Evolutionary conservation across 2,329 filamentous ascomycete genomes (phyloP).

Genomic region (Chrysosporium keratinophilum): DNA sequence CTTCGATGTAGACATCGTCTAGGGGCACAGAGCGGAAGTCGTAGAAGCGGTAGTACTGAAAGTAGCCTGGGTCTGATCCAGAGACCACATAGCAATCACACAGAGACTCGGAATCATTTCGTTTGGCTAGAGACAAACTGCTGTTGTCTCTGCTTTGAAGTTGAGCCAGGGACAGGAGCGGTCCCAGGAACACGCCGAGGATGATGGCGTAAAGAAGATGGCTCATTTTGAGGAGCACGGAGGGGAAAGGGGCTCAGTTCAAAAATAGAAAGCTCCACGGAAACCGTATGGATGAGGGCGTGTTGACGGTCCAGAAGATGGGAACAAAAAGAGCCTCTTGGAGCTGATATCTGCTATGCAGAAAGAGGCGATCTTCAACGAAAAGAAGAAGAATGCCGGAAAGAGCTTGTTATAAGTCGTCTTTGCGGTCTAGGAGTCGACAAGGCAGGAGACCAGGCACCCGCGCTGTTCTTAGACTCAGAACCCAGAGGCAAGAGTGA

Average conservation of each 20-base stretch:
- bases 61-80: conserved; percentile 36
- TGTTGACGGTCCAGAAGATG: no score
- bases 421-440: no score
- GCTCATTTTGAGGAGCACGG: not conserved
- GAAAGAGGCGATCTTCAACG: no score
- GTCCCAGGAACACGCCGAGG: not conserved
- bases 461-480: no score
- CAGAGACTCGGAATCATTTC: conserved; percentile 15
- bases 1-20: not conserved
- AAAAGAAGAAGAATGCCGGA: no score
- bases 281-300: not conserved
- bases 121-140: not conserved
- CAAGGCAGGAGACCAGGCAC: no score
- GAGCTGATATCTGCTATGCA: no score
- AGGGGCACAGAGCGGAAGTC: conserved; percentile 35
- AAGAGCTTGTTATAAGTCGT: no score
- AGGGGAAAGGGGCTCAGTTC: not conserved
- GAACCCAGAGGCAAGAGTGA: no score
- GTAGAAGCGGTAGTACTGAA: conserved; percentile 43
- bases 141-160: not conserved
- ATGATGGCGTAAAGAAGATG: not conserved
- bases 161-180: not conserved
- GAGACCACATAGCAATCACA: conserved; percentile 42
- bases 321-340: no score
- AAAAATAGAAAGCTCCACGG: not conserved